Base-by-base conservation (phyloP, 768 basidiomycete species). In the Bullera alba region DNA sequence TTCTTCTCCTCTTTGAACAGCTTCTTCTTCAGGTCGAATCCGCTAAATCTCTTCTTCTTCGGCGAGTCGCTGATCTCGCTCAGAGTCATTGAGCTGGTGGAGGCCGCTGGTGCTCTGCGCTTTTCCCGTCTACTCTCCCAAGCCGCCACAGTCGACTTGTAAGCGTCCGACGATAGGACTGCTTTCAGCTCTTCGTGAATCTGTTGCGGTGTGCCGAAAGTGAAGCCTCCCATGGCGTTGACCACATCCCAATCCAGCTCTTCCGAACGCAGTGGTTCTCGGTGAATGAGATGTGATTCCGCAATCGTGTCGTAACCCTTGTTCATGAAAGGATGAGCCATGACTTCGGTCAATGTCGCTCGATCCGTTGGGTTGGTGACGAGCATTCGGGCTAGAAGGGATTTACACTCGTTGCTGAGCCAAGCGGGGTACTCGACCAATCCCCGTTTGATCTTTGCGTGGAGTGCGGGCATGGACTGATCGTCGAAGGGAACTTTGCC, bases 401-500 rank as follows among this genome's bases (percentile, higher is more conserved):
- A 83, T 69, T 95, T 96, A 77, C 95, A 97, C 74, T 99, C 95
- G 57, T 86, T 81, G 61, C 86, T 91, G 15, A 97, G 77, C 95
- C 95, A 99, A 2, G 87, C 86, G 0, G 93, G 93, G 66, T 97
- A 97, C 66, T 99, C 95, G 27, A 96, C 92, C 34, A 91, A 75
- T 0, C 95, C 93, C 4, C 92, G 83, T 73, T 99, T 99, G 74
- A 99, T 99, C 76, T 97, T 99, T 22, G 95, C 95, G 70, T 97
- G 95, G 46, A 99, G 76, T 0, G 95, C 95, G 1, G 95, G 93
- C 95, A 97, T 99, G 69, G 86, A 91, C 74, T 97, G 90, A 70
- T 99, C 95, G 64, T 99, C 95, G 69, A 99, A 97, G 0, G 95
- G 93, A 2, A 99, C 95, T 75, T 95, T 96, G 42, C 95, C 95